Conservation (phyloP, 208 protist genomes). For the Crithidia fasciculata region DNA sequence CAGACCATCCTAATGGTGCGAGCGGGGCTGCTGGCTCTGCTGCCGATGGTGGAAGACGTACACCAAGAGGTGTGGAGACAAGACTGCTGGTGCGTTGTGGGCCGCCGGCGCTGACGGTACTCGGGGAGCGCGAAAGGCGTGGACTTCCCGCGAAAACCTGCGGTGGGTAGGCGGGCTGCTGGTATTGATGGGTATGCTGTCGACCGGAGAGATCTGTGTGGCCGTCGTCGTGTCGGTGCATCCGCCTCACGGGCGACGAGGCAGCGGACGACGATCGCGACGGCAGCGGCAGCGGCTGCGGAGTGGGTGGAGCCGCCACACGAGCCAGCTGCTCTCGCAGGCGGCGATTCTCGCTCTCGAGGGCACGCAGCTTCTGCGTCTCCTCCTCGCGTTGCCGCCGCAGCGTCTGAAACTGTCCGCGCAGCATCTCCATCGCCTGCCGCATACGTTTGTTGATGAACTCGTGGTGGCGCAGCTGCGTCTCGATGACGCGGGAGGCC, state of each 20-base stretch:
- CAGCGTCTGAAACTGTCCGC: conserved; percentile 51
- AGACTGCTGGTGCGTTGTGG: too few species aligned
- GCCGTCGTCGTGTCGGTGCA: background rate
- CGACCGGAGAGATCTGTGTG: too few species aligned
- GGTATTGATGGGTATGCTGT: background rate
- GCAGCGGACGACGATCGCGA: conserved; percentile 2
- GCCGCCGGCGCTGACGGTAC: too few species aligned
- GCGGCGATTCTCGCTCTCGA: conserved; percentile 19
- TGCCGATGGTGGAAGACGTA: too few species aligned
- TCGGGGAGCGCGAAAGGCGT: too few species aligned
- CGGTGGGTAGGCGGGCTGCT: background rate
- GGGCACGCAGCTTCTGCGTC: conserved; percentile 10
- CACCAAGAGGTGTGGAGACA: background rate
- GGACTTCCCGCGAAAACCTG: too few species aligned
- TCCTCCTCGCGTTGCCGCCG: conserved; percentile 26
- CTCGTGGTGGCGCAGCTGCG: conserved; percentile 71
- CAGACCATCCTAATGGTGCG: conserved; percentile 62
- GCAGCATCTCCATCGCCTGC: conserved; percentile 65
- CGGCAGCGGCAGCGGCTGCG: background rate
- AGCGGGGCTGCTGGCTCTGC: conserved; percentile 1
- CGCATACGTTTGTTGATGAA: conserved; percentile 65
- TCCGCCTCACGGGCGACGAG: background rate
- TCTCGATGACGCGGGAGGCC: conserved; percentile 43
- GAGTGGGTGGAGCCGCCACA: background rate
- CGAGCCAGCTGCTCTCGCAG: conserved; percentile 23